Evolutionary conservation across 345 rosid species (phyloP).

Genomic region (Rhizophora mangle): DNA sequence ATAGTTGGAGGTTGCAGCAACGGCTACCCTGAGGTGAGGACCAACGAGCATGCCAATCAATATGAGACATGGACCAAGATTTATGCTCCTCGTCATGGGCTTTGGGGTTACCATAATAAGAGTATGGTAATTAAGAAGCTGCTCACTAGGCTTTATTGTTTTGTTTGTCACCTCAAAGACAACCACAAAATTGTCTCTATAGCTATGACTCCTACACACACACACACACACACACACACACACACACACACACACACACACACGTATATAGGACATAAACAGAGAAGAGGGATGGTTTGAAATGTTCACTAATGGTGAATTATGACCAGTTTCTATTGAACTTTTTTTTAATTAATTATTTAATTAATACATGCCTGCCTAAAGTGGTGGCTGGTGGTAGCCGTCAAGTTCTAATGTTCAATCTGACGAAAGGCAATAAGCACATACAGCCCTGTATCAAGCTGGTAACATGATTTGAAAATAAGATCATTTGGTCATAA

Average conservation of each 20-base stretch:
- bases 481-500: too few relatives aligned
- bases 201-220: too few relatives aligned
- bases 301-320: neutral
- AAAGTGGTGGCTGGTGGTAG: slow-evolving; percentile 28
- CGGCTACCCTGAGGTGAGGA: slow-evolving; percentile 12
- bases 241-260: too few relatives aligned
- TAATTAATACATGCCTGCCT: neutral
- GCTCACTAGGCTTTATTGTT: slow-evolving; percentile 9
- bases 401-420: slow-evolving; percentile 39
- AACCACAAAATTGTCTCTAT: too few relatives aligned
- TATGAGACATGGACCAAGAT: slow-evolving; percentile 16
- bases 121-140: neutral
- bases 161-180: too few relatives aligned
- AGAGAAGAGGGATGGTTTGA: neutral
- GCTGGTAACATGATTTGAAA: too few relatives aligned
- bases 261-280: too few relatives aligned
- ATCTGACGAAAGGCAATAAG: too few relatives aligned
- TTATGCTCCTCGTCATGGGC: slow-evolving; percentile 16
- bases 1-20: slow-evolving; percentile 22
- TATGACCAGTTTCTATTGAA: neutral
- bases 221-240: too few relatives aligned
- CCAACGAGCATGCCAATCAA: slow-evolving; percentile 19
- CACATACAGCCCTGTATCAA: slow-evolving; percentile 22
- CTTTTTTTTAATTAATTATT: slow-evolving; percentile 18
- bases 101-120: neutral